These are phyloP conservation scores for Cryptococcus deneoformans DNA, from an alignment of 1,284 basidiomycete genomes.

Conservation along the genomic window DNA sequence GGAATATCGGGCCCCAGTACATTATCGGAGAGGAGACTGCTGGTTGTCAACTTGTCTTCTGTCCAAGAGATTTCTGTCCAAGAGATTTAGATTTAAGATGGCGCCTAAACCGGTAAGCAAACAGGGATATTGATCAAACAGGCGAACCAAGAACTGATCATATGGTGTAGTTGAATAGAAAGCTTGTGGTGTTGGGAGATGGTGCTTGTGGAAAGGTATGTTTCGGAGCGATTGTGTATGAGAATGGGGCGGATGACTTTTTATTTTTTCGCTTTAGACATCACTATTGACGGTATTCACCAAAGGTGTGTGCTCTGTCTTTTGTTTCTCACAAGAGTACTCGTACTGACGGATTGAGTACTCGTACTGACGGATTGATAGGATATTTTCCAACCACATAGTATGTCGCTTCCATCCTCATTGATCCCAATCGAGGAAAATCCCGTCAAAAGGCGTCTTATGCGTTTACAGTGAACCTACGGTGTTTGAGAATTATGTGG, in stretches of 20 bases:
- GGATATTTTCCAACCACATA: slow-evolving; percentile 45
- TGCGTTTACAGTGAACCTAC: slow-evolving; percentile 68
- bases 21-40: too few relatives aligned
- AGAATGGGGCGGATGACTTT: neutral
- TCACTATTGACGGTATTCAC: slow-evolving; percentile 56
- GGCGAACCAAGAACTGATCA: neutral
- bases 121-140: too few relatives aligned
- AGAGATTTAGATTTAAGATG: too few relatives aligned
- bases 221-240: slow-evolving; percentile 1
- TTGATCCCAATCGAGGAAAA: neutral
- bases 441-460: neutral
- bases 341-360: neutral
- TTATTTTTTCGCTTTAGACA: slow-evolving; percentile 56
- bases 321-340: neutral
- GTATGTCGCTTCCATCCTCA: slow-evolving; percentile 15
- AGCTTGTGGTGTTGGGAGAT: slow-evolving; percentile 84
- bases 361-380: slow-evolving; percentile 1
- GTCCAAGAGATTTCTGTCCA: too few relatives aligned
- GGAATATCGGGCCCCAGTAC: too few relatives aligned
- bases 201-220: slow-evolving; percentile 74
- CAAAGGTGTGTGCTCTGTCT: slow-evolving; percentile 23
- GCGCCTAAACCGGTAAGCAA: too few relatives aligned
- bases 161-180: slow-evolving; percentile 55
- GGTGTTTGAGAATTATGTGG: slow-evolving; percentile 88
- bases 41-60: too few relatives aligned